Conservation (phyloP, 805 yeast genomes). For the Candida ascalaphidarum region DNA sequence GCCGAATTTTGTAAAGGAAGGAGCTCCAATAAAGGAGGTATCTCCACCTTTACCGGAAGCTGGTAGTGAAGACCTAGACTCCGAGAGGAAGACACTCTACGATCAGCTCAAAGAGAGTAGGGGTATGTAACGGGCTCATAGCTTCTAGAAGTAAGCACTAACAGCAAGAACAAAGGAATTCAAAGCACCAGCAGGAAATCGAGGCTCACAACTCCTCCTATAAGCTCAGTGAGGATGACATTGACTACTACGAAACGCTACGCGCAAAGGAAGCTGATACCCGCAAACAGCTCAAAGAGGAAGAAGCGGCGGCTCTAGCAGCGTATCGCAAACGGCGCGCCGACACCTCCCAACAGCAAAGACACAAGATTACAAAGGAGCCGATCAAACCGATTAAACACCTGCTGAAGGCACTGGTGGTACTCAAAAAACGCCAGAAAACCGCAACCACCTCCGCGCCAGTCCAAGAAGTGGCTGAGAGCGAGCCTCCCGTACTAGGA, state of each 20-base stretch:
- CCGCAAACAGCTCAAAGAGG: constrained; percentile 10
- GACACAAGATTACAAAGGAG: no score
- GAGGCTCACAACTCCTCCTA: constrained; percentile 30
- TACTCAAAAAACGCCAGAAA: neutral
- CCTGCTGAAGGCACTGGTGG: neutral
- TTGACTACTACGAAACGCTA: constrained; percentile 23
- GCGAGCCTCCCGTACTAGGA: no score
- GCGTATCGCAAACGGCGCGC: neutral
- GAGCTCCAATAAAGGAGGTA: no score
- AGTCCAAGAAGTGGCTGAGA: no score
- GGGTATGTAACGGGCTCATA: constrained; percentile 15
- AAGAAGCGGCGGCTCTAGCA: constrained; percentile 14
- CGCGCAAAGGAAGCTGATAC: constrained; percentile 9
- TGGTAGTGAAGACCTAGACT: no score
- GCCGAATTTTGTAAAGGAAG: constrained; percentile 8
- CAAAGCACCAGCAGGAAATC: constrained; percentile 19
- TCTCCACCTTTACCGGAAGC: no score
- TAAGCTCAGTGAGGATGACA: constrained; percentile 29
- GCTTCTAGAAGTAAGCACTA: constrained; percentile 7
- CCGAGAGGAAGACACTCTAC: constrained; percentile 28
- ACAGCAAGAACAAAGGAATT: constrained; percentile 17
- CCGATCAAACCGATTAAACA: no score
- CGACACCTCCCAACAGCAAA: no score
- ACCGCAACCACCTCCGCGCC: no score
- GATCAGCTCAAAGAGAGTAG: constrained; percentile 34